Evolutionary conservation across 2,329 filamentous ascomycete genomes (phyloP).

Genomic region (Aspergillus sp.): DNA sequence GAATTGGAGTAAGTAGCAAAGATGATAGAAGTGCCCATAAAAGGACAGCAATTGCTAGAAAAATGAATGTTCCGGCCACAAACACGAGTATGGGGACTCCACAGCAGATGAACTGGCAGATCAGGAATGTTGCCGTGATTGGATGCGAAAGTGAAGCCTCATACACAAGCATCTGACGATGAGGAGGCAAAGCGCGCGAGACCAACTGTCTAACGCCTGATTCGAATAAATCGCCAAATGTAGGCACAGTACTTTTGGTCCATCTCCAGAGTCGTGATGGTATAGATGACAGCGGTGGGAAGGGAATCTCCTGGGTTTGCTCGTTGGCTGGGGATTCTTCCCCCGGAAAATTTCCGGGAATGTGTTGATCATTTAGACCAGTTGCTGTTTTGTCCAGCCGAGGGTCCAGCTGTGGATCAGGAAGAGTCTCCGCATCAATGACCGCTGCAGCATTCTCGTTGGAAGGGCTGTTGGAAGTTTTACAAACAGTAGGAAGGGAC

Average conservation of each 20-base stretch:
- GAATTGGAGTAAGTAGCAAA: conserved; percentile 30
- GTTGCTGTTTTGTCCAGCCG: too few species aligned
- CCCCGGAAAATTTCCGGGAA: too few species aligned
- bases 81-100: conserved; percentile 35
- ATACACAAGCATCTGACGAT: conserved; percentile 18
- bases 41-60: conserved; percentile 30
- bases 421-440: too few species aligned
- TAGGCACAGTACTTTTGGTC: neutral
- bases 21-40: conserved; percentile 31
- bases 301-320: neutral
- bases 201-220: neutral
- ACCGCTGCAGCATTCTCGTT: too few species aligned
- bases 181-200: neutral
- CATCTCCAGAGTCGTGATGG: neutral
- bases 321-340: neutral
- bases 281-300: neutral
- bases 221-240: neutral
- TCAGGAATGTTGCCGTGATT: conserved; percentile 31
- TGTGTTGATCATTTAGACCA: too few species aligned
- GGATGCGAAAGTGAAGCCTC: conserved; percentile 28
- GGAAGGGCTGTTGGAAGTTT: too few species aligned
- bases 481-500: too few species aligned
- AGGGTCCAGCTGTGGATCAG: too few species aligned
- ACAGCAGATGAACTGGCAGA: conserved; percentile 34
- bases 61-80: conserved; percentile 30